Evolutionary conservation across 108 stramenopile genomes (phyloP).

Genomic region (Cyclotella kingstonii): DNA sequence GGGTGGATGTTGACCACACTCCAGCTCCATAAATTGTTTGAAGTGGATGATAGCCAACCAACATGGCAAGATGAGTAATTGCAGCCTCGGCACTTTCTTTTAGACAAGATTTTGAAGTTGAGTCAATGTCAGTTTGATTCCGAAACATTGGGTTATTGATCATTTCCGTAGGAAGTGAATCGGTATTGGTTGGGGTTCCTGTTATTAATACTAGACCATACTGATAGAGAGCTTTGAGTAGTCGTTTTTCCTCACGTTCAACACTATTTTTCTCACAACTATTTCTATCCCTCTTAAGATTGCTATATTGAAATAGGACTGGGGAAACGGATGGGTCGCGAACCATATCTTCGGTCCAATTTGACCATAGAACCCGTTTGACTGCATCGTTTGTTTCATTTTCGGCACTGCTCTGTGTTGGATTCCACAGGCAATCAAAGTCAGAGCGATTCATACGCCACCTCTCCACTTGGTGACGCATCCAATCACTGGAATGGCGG

Average conservation of each 20-base stretch:
- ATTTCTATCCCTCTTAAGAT: constrained; percentile 19
- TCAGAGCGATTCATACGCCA: constrained; percentile 32
- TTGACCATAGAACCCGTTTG: constrained; percentile 57
- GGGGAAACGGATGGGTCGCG: constrained; percentile 49
- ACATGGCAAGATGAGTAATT: constrained; percentile 30
- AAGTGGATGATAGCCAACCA: constrained; percentile 64
- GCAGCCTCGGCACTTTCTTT: constrained; percentile 35
- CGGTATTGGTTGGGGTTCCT: constrained; percentile 56
- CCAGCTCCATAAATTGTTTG: constrained; percentile 75
- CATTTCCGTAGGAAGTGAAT: constrained; percentile 29
- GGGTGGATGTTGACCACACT: constrained; percentile 71
- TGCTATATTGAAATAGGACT: constrained; percentile 48
- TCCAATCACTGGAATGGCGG: constrained; percentile 33
- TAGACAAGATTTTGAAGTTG: too few relatives aligned
- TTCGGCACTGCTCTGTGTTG: constrained; percentile 4
- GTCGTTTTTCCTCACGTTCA: constrained; percentile 26
- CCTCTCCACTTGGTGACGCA: constrained; percentile 33
- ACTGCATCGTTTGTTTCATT: constrained; percentile 6
- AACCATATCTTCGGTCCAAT: constrained; percentile 55
- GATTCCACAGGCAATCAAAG: constrained; percentile 12
- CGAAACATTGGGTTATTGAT: constrained; percentile 12
- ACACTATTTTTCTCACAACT: constrained; percentile 10
- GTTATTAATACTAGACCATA: constrained; percentile 74
- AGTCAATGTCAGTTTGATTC: constrained; percentile 1
- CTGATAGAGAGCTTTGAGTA: constrained; percentile 57